These are phyloP conservation scores for Cystofilobasidium ferigula DNA, from an alignment of 768 basidiomycete genomes.

Conservation along the genomic window DNA sequence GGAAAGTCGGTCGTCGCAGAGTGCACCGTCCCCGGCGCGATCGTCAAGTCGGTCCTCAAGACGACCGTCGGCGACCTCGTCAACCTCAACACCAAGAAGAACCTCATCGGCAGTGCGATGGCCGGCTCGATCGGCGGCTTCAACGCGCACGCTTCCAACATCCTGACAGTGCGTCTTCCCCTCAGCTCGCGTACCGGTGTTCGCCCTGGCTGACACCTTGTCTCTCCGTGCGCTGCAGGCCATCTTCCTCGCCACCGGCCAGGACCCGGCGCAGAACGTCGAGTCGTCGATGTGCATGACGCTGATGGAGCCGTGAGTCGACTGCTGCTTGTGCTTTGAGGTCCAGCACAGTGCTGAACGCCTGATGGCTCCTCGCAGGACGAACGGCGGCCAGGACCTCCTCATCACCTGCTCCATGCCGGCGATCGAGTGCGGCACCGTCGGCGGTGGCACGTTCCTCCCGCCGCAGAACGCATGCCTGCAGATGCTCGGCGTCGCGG, in stretches of 20 bases:
- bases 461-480: slow-evolving; percentile 79
- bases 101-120: slow-evolving; percentile 93
- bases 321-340: not conserved
- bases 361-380: slow-evolving; percentile 42
- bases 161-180: slow-evolving; percentile 51
- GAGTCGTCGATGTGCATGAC: slow-evolving; percentile 98
- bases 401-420: slow-evolving; percentile 94
- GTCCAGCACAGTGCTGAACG: not conserved
- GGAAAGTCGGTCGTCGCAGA: slow-evolving; percentile 98
- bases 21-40: slow-evolving; percentile 75
- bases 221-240: slow-evolving; percentile 41
- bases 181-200: not conserved
- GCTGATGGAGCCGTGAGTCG: slow-evolving; percentile 91
- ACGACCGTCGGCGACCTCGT: slow-evolving; percentile 82
- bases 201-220: not conserved
- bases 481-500: slow-evolving; percentile 84
- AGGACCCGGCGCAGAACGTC: slow-evolving; percentile 98
- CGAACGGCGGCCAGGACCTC: slow-evolving; percentile 77
- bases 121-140: slow-evolving; percentile 95
- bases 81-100: slow-evolving; percentile 93
- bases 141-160: slow-evolving; percentile 97
- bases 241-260: slow-evolving; percentile 87
- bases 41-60: slow-evolving; percentile 85
- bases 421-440: slow-evolving; percentile 96
- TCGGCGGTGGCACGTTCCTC: slow-evolving; percentile 91